phyloP scores from a whole-genome alignment of 169 alveolate genomes.

The Plasmodium gallinaceum region DNA sequence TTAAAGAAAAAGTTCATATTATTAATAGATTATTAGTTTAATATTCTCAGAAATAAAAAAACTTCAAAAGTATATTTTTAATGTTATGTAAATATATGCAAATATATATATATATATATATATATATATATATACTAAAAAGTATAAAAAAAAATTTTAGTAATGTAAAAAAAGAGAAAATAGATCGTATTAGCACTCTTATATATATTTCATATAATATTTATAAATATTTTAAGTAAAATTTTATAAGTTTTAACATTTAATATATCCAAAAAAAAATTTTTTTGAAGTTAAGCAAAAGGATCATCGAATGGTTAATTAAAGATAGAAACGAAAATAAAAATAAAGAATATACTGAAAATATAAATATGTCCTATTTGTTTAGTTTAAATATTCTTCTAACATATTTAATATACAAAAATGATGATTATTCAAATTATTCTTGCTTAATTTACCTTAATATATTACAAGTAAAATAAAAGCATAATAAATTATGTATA shows the following conservation, averaged over 20 bases:
- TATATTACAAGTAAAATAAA: conserved; percentile 27
- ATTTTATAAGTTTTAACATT: no score
- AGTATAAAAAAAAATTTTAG: no score
- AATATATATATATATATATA: not conserved
- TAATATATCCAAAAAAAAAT: not conserved
- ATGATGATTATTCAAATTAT: conserved; percentile 72
- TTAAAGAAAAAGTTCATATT: no score
- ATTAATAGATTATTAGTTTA: no score
- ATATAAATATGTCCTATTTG: conserved; percentile 48
- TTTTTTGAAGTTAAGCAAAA: conserved; percentile 42
- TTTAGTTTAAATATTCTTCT: conserved; percentile 66
- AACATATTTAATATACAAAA: conserved; percentile 61
- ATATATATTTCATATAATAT: no score
- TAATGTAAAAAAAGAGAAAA: no score
- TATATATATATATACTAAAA: not conserved
- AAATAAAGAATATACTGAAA: conserved; percentile 30
- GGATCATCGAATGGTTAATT: conserved; percentile 50
- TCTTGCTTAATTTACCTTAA: conserved; percentile 49
- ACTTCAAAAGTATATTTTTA: not conserved
- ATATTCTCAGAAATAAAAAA: not conserved
- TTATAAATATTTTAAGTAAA: no score
- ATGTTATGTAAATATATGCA: not conserved
- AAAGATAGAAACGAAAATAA: conserved; percentile 25
- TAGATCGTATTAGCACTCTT: no score
- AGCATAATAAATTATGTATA: not conserved